phyloP scores from a whole-genome alignment of 805 yeast species.

The Hanseniaspora valbyensis region DNA sequence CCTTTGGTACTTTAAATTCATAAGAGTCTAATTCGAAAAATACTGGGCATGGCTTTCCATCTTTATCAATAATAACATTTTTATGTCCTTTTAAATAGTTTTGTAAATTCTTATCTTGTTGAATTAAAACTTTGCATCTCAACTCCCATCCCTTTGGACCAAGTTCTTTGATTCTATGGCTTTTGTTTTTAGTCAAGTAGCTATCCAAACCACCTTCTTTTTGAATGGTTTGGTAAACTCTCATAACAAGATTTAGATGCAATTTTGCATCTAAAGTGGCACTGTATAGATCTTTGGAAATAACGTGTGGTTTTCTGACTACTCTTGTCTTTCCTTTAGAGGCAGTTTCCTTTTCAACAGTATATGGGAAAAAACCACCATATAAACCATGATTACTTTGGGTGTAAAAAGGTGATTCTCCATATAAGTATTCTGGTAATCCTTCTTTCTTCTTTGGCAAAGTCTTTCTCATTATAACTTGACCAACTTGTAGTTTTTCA shows the following conservation, averaged over 20 bases:
- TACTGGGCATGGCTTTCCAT: conserved; percentile 23
- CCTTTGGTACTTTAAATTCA: conserved; percentile 9
- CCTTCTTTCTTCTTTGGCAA: conserved; percentile 6
- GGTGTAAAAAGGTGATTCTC: conserved; percentile 66
- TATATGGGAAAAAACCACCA: conserved; percentile 74
- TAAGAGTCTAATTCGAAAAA: conserved; percentile 15
- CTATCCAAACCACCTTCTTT: conserved; percentile 93
- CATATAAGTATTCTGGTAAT: conserved; percentile 61
- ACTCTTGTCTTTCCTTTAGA: conserved; percentile 58
- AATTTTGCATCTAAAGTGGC: conserved; percentile 54
- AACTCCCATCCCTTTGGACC: conserved; percentile 90
- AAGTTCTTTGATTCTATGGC: conserved; percentile 82
- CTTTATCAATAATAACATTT: conserved; percentile 26
- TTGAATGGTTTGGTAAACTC: conserved; percentile 74
- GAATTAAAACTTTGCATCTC: conserved; percentile 56
- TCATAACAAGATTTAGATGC: conserved; percentile 55
- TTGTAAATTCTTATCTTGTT: conserved; percentile 19
- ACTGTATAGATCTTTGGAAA: conserved; percentile 69
- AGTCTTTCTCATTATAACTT: conserved; percentile 4
- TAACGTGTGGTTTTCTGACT: conserved; percentile 77
- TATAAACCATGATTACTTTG: conserved; percentile 79
- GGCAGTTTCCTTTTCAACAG: conserved; percentile 72
- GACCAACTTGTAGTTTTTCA: background rate
- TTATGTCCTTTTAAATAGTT: conserved; percentile 33
- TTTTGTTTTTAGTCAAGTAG: conserved; percentile 72